Evolutionary conservation across 768 basidiomycete genomes (phyloP), one percentile per base, ranked within the genome.

Genomic region (Mycena maculata): DNA sequence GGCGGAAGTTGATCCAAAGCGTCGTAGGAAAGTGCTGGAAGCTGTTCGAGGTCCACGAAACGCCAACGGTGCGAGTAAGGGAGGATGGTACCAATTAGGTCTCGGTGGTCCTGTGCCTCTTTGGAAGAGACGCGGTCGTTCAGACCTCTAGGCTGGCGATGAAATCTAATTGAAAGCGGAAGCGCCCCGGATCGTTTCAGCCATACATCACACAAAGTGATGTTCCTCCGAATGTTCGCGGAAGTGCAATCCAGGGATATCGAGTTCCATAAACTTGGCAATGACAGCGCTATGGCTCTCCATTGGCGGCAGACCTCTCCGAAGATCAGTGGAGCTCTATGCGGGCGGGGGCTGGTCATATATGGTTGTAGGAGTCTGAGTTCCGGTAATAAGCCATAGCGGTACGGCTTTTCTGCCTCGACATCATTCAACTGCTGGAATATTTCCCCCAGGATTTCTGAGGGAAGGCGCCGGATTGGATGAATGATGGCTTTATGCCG

Each of bases 381-480:
- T 36, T 36, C 13, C 13, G 33, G 8, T 7, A 36, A 6, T 13
- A n/a, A n/a, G 15, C 5, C 2, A 6, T 48, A 23, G 27, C 18
- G 28, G 27, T 5, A 30, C 18, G 3, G 15, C 33, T 18, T 59
- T 45, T 10, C 42, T 25, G 6, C 20, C 12, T 23, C 22, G 18
- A 22, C 30, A 8, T 61, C 60, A 30, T 16, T n/a, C 38, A 28
- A 50, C 13, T 61, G 60, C 10, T 44, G 41, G 11, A 63, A 63
- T 7, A 63, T 63, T 33, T 63, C 61, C 3, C 52, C 50, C 4
- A 63, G 9, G 6, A 54, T 20, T 23, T 63, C 61, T 3, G 52
- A 31, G 2, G 61, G 61, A 10, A 63, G 15, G 13, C 60, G 60
- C n/a, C 60, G 48, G 16, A 60, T 52, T 27, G 60, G 60, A 22